A percentile compares a stretch with the other conserved stretches of the same genome.
Conservation (phyloP, 306 rosid species). For the Pterocarpus macrocarpus region DNA sequence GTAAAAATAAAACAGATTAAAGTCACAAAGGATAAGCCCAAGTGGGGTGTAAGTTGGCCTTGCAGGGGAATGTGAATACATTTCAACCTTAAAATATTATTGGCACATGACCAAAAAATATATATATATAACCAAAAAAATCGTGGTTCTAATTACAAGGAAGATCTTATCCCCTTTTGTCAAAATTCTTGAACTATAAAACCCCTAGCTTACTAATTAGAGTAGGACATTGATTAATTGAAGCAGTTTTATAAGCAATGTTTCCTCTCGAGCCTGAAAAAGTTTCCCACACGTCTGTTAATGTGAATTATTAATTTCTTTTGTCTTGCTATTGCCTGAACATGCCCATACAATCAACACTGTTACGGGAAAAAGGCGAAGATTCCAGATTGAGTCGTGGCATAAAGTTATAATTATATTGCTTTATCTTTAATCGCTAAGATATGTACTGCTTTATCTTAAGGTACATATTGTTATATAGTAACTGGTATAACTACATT, state of each 20-base stretch:
- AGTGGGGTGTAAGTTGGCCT: conserved; percentile 8
- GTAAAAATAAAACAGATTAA: background rate
- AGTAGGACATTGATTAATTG: background rate
- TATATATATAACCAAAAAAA: background rate
- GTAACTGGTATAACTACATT: background rate
- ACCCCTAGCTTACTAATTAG: background rate
- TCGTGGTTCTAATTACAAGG: conserved; percentile 32
- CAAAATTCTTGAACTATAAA: background rate
- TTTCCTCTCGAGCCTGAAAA: conserved; percentile 28
- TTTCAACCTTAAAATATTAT: too few relatives aligned
- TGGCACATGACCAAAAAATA: too few relatives aligned
- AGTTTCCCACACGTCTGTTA: background rate
- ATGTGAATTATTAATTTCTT: background rate
- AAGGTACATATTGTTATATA: background rate
- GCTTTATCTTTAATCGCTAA: background rate
- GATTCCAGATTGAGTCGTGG: conserved; percentile 23
- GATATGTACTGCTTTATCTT: too few relatives aligned
- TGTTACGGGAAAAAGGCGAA: background rate
- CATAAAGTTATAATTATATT: background rate
- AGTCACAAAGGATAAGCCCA: background rate
- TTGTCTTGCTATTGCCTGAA: conserved; percentile 12
- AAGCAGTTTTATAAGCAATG: background rate
- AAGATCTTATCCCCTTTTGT: conserved; percentile 37
- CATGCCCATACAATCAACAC: conserved; percentile 12
- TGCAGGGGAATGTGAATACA: conserved; percentile 29